Conservation (phyloP, 176 grass and related monocot genomes). For the Typha latifolia region DNA sequence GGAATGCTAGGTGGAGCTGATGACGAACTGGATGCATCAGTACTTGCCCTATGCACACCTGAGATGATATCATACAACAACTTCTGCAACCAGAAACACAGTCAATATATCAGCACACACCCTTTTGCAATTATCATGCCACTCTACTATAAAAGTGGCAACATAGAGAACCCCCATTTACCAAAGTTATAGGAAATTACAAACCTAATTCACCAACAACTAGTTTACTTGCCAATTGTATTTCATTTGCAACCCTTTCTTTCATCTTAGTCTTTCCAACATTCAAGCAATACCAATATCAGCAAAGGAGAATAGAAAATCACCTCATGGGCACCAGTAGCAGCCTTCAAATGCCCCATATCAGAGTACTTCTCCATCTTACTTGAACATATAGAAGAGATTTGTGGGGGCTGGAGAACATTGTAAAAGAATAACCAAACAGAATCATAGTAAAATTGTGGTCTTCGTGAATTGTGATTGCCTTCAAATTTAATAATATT, state of each 20-base stretch:
- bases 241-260: neutral
- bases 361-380: slow-evolving; percentile 79
- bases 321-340: slow-evolving; percentile 69
- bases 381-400: slow-evolving; percentile 54
- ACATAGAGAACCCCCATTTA: neutral
- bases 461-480: slow-evolving; percentile 89
- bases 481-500: slow-evolving; percentile 97
- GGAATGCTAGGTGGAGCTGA: slow-evolving; percentile 52
- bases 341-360: slow-evolving; percentile 54
- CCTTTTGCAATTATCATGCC: neutral
- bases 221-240: neutral
- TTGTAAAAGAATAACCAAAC: slow-evolving; percentile 99
- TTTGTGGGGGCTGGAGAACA: slow-evolving; percentile 74
- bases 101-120: slow-evolving; percentile 6
- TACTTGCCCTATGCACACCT: slow-evolving; percentile 52
- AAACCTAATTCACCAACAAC: neutral
- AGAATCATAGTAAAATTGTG: slow-evolving; percentile 96
- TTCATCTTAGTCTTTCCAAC: slow-evolving; percentile 7
- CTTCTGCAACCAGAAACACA: slow-evolving; percentile 44
- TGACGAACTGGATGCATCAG: slow-evolving; percentile 78
- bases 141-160: neutral
- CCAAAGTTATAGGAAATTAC: neutral
- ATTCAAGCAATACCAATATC: neutral
- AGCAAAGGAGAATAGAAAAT: slow-evolving; percentile 21
- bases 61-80: slow-evolving; percentile 94